Evolutionary conservation across 306 rosid species (phyloP), one percentile per base, ranked within the genome.

Genomic region (Glycyrrhiza uralensis): DNA sequence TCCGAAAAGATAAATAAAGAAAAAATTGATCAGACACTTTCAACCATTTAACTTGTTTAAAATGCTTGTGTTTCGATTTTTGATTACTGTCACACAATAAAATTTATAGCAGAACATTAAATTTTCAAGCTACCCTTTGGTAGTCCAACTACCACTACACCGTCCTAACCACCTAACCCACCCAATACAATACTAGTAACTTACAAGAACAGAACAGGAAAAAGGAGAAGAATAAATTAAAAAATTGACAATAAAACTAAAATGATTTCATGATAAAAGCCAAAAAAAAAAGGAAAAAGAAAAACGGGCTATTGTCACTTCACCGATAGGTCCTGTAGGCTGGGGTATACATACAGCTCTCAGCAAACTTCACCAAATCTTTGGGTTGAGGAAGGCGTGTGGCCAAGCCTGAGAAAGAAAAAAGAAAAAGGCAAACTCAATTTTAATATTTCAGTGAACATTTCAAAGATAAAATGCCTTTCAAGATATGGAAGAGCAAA

Each of bases 311-410:
- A 15, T 29, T 44, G 44, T 60, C 19, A 23, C 28, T 74, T 87
- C 91, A 94, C 74, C 96, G 90, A 84, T 91, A 95, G 71, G 73
- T 81, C 68, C 92, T 86, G 71, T 95, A 95, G 61, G 85, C 42
- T 12, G 99, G 97, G 69, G 88, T 86, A 82, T 95, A 95, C 99
- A 95, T 95, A 74, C 96, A 95, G 86, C 97, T 88, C 89, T 91
- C 96, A 0, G 96, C 99, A 79, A 84, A 84, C 84, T 81, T 75
- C 74, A 77, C 91, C 89, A 95, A 86, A 85, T 95, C 95, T 66
- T 80, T 88, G 0, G 99, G 99, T 66, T 85, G 89, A 13, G 99
- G 96, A 44, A 89, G 96, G 61, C 96, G 96, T 49, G 96, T 89
- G 44, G 99, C 99, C 96, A 95, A 80, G 51, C 99, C 99, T 94